Base-by-base conservation (phyloP, 1,284 basidiomycete species). In the Cryptococcus floricola region DNA sequence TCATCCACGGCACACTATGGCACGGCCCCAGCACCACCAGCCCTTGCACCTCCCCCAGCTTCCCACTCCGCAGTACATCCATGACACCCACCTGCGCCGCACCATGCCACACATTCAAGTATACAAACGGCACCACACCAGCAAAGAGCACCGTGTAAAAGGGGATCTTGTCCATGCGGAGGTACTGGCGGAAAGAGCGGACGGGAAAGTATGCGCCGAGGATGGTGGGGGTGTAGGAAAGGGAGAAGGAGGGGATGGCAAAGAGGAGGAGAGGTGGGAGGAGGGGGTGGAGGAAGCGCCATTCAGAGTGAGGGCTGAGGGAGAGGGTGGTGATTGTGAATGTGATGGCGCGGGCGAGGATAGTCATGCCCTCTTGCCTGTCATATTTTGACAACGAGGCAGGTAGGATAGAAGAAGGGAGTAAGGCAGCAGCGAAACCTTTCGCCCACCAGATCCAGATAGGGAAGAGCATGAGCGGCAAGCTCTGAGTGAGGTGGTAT, bases 1-100 rank as follows among this genome's bases (percentile, higher is more conserved):
- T 87, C 68, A 92, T 88, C 81, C 92, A 95, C 3, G 95, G 95
- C 0, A 89, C 92, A n/a, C 92, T 96, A 77, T 99, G 96, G 65
- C 96, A 99, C 3, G 96, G 96, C 89, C 93, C 95, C 18, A 98
- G 77, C 59, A 91, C 87, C 1, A 89, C 92, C 14, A 96, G 77
- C 8, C 85, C 84, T 0, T 49, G 50, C 27, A 71, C 63, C 3
- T 54, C 27, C 0, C 69, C 67, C 4, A 64, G 58, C 9, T 50
- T 58, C 54, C 63, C 58, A 19, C 54, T 18, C 23, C 61, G 62
- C 19, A 60, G 77, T 8, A 59, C 64, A 63, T 59, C 82, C 77
- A 89, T 81, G 18, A 91, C 88, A 43, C 79, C 79, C 50, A 93
- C 83, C 60, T 94, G 92, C 7, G 85, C 90, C 42, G 82, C 81